Percentiles rank a stretch among this genome's conserved stretches.
Evolutionary conservation across 371 early-diverging fungal genomes (phyloP).

Genomic region (Circinella umbellata): DNA sequence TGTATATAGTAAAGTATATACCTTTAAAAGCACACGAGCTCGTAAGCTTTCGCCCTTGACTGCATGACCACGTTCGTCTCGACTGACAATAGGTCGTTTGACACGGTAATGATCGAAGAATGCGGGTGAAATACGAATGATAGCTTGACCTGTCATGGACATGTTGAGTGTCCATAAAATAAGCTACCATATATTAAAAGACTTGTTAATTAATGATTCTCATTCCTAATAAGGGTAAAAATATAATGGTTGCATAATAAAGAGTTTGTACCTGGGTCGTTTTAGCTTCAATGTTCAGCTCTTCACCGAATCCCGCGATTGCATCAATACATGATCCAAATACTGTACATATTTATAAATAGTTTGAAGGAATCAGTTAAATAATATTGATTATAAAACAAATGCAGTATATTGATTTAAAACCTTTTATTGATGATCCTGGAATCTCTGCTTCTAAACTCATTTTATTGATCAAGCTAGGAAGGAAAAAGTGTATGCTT

Average conservation of each 20-base stretch:
- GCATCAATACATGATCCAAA: slow-evolving; percentile 24
- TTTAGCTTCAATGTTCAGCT: slow-evolving; percentile 28
- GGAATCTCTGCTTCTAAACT: slow-evolving; percentile 6
- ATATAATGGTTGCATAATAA: background rate
- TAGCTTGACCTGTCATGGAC: slow-evolving; percentile 28
- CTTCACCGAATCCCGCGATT: slow-evolving; percentile 28
- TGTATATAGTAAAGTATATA: background rate
- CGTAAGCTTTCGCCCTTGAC: slow-evolving; percentile 21
- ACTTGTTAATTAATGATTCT: background rate
- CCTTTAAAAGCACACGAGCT: slow-evolving; percentile 21
- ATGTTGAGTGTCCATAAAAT: slow-evolving; percentile 27
- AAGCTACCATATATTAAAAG: slow-evolving; percentile 9
- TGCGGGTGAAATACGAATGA: slow-evolving; percentile 29
- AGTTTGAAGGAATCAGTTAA: background rate
- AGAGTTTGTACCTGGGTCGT: slow-evolving; percentile 25
- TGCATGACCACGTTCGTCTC: slow-evolving; percentile 1
- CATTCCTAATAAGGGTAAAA: background rate
- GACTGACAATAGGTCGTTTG: slow-evolving; percentile 10
- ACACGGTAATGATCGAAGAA: slow-evolving; percentile 26
- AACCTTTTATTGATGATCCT: slow-evolving; percentile 2
- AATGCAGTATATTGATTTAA: background rate
- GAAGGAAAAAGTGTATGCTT: background rate
- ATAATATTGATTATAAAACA: too few species aligned
- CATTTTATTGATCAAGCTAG: background rate
- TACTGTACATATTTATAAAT: slow-evolving; percentile 11